Base-by-base conservation (phyloP, 2,329 filamentous ascomycete species). In the Epichloe typhina region DNA sequence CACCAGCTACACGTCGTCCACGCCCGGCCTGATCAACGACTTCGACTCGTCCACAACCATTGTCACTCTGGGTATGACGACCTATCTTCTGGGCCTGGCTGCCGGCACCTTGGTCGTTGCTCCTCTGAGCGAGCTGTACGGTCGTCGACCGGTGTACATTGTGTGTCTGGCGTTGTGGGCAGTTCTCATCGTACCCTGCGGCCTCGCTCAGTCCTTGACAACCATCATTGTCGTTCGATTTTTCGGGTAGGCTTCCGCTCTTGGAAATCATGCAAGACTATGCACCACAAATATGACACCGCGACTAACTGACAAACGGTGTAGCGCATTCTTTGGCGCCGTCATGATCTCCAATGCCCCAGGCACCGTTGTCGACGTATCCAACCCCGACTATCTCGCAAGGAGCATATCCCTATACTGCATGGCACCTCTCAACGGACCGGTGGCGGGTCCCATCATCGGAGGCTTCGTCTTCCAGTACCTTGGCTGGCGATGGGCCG, bases 401-500 rank as follows among this genome's bases (percentile, higher is more conserved):
- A 88, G 95, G 66, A 87, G 82, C 4, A 73, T 95, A 36, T 95
- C 88, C 82, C 80, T 76, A 54, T 55, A 51, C 38, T 46, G 48
- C 11, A 81, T 95, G 50, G 89, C 88, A 0, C 89, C 90, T 0
- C 77, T 95, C 64, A 95, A 95, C 61, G 89, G 85, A 15, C 85
- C 74, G 23, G 59, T 60, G 55, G 59, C 64, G 47, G 62, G 66
- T 1, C 56, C 56, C 21, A 51, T 62, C 1, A 83, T 95, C 36
- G 89, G 89, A 21, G 89, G 89, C 0, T 94, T 95, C 57, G 61
- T 68, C 17, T 70, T 61, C 56, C 74, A 89, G 64, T 81, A 84
- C 55, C 71, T 93, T 2, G 88, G 88, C 11, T 96, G 90, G 90
- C 72, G 89, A 33, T 95, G 88, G 88, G 84, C 83, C 38, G 86